phyloP scores from a whole-genome alignment of 441 rosid species.

The Manihot esculenta region DNA sequence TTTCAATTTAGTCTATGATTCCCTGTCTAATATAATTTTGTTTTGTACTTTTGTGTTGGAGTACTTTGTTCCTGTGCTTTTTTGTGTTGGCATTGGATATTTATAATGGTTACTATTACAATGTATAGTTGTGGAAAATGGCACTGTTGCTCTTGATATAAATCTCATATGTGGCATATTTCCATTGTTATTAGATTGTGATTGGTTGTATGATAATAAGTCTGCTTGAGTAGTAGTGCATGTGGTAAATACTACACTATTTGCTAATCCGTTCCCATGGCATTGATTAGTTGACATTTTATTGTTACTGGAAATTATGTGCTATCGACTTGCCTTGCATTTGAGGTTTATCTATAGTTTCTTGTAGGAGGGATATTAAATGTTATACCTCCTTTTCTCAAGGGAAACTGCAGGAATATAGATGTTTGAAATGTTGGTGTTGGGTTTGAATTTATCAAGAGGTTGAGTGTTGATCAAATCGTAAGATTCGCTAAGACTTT shows the following conservation, averaged over 20 bases:
- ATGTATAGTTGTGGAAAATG: not conserved
- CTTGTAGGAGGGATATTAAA: conserved; percentile 26
- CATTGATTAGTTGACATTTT: too few relatives aligned
- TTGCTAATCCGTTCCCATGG: too few relatives aligned
- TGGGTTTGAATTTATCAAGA: conserved; percentile 82
- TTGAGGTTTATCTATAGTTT: conserved; percentile 7
- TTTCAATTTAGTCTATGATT: not conserved
- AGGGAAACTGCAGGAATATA: conserved; percentile 29
- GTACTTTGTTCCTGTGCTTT: not conserved
- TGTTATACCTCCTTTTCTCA: conserved; percentile 17
- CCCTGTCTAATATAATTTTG: not conserved
- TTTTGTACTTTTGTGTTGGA: not conserved
- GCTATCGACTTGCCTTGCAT: conserved; percentile 1
- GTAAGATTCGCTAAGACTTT: too few relatives aligned
- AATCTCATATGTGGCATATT: too few relatives aligned
- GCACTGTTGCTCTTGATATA: too few relatives aligned
- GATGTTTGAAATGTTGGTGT: conserved; percentile 59
- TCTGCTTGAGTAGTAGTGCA: too few relatives aligned
- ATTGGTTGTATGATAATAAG: too few relatives aligned
- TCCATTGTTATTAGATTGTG: too few relatives aligned
- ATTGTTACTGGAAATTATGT: too few relatives aligned
- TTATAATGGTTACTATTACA: not conserved
- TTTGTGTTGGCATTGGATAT: not conserved
- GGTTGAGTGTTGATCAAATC: too few relatives aligned
- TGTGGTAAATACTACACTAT: too few relatives aligned